Evolutionary conservation across 169 alveolate genomes (phyloP).

Genomic region (Plasmodium vivax): DNA sequence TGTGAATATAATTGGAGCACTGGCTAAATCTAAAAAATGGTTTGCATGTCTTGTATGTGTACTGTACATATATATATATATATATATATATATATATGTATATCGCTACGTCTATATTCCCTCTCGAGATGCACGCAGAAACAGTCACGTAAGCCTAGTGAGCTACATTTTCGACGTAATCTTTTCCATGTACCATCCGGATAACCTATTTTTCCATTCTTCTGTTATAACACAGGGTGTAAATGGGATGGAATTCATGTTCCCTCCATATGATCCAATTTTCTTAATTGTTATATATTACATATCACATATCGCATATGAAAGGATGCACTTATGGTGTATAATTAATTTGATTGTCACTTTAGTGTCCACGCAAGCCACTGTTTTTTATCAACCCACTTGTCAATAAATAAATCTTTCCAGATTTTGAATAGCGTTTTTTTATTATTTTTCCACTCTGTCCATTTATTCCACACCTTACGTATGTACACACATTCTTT

Average conservation of each 20-base stretch:
- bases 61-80: no score
- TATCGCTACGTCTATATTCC: neutral
- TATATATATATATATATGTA: no score
- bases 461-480: conserved; percentile 4
- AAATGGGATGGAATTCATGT: neutral
- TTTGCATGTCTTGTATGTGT: neutral
- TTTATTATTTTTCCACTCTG: neutral
- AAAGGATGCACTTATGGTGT: neutral
- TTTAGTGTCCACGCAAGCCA: neutral
- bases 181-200: neutral
- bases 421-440: neutral
- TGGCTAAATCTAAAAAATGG: neutral
- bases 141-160: neutral
- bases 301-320: neutral
- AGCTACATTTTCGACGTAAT: no score
- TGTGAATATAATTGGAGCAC: no score
- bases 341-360: neutral
- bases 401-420: neutral
- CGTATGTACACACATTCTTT: neutral
- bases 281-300: no score
- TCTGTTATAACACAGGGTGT: neutral
- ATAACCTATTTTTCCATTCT: no score
- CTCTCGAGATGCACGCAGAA: neutral
- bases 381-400: neutral
- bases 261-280: neutral